Evolutionary conservation across 2,329 filamentous ascomycete genomes (phyloP), one percentile per base, ranked within the genome.

Genomic region (Hypoxylon sp.): DNA sequence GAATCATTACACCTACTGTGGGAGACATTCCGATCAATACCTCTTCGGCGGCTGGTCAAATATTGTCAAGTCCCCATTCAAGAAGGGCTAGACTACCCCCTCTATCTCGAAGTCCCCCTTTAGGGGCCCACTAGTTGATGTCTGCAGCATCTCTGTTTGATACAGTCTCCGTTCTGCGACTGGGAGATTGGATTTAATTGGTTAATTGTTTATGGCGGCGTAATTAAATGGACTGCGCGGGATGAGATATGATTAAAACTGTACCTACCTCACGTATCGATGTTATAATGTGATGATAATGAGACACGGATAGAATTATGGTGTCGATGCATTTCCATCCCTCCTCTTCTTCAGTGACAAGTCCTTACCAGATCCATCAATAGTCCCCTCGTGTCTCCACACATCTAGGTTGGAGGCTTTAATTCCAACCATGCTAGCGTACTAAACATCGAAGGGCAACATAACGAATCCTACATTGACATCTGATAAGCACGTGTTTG

Each of bases 1-100:
- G 70, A 88, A 88, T 67, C 81, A 84, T 46, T 82, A 87, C 76
- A 87, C 85, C 37, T 84, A 85, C 64, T 88, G 86, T 67, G 86
- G 86, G 13, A 81, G 86, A 13, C 86, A 88, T 75, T 84, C 84
- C 42, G 82, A 86, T 70, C 84, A 87, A 72, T 86, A 82, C 65
- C 78, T 88, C 13, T 85, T 88, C 67, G 79, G 84, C 35, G 85
- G 85, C 0, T 82, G 82, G 46, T 85, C 79, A 6, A 82, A 83
- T 48, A 75, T 85, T 35, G 82, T 82, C 69, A 80, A 81, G 50
- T 76, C 80, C 15, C 72, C 85, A 51, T 80, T 81, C 46, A 80
- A 78, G 73, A 76, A 70, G 61, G 65, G 72, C 21, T 75, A 70
- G 53, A 8, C 39, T 13, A 6, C 46, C 37, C 21, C 37, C 50